Evolutionary conservation across 352 stramenopile genomes (phyloP), one percentile per base, ranked within the genome.

Genomic region (Pythium brachiatum): DNA sequence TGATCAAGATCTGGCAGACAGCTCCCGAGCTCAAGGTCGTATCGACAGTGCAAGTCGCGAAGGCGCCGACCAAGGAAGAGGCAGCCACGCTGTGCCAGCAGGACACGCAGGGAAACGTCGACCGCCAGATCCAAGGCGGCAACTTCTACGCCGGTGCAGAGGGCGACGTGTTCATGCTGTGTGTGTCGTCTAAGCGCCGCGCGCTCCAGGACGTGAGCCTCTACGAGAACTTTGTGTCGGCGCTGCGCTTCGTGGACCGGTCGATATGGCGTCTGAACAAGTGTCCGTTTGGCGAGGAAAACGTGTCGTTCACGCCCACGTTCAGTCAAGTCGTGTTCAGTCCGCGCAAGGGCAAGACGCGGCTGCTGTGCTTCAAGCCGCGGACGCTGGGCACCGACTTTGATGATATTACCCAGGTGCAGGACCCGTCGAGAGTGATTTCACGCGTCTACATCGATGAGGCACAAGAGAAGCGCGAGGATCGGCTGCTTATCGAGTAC

Each of bases 181-280:
- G 59, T 7, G 59, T 60, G 39, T 56, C 59, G 50, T 60, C 53
- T 31, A 31, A 50, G 20, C 26, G 57, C 25, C 48, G 58, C 1
- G 32, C 58, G 58, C 58, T 65, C n/a, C 58, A 53, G 9, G 58
- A 65, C 16, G 18, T 65, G 13, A 26, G 13, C 38, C 26, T 21
- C n/a, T 26, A 50, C 27, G 32, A 34, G 21, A 48, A 56, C 18
- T 55, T 66, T 7, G 9, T 48, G 41, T 48, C 59, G 16, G 3
- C 31, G n/a, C 39, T 56, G 27, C 38, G 51, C 25, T 44, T 43
- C 50, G 51, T 66, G 21, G 26, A 36, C 32, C 50, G 48, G 7
- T 54, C 34, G 11, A 16, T 23, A 21, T 66, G 51, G 59, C 38
- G 51, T n/a, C 53, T 66, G 29, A 53, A 66, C n/a, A 43, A 54